Evolutionary conservation across 805 yeast genomes (phyloP), one percentile per base, ranked within the genome.

Genomic region (Hanseniaspora lindneri): DNA sequence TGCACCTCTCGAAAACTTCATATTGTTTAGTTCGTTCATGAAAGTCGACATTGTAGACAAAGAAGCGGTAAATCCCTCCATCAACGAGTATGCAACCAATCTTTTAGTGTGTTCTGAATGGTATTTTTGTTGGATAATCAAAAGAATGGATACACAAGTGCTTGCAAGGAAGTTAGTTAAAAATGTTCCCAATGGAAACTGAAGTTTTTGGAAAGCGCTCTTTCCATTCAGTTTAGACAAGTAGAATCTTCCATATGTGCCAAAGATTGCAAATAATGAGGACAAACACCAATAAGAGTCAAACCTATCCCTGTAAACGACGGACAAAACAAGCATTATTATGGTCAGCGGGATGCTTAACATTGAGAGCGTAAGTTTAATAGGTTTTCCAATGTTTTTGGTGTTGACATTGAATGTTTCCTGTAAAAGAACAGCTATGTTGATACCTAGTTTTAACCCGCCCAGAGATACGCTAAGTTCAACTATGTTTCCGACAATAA

Each of bases 31-130:
- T 60, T 87, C 96, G 36, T 73, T 77, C 8, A 83, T 71, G 55
- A 86, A 82, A 0, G 95, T 82, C 49, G 89, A 79, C 34, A 84
- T 74, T 0, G 96, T 83, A 34, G 85, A 76, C 44, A 81, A 61
- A 2, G 75, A 71, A 1, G 88, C 94, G 58, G 85, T 78, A 51
- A 74, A 77, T 0, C 94, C 94, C 54, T 75, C 74, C 17, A 65
- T 68, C 2, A 82, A 58, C 0, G 81, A 87, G 7, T 55, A 46
- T 17, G 39, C 5, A 8, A 29, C 49, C 20, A 17, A 35, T 52
- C 0, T 46, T 19, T 37, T 46, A 6, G 28, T 29, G 13, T 28
- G 23, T 3, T 39, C 14, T n/a, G 13, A 7, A 14, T 16, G 3
- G 27, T 39, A 37, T 25, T 13, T 25, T 21, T 46, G 17, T 4